Evolutionary conservation across 177 flowering plant genomes (phyloP), one percentile per base, ranked within the genome.

Genomic region (Tripterygium wilfordii): DNA sequence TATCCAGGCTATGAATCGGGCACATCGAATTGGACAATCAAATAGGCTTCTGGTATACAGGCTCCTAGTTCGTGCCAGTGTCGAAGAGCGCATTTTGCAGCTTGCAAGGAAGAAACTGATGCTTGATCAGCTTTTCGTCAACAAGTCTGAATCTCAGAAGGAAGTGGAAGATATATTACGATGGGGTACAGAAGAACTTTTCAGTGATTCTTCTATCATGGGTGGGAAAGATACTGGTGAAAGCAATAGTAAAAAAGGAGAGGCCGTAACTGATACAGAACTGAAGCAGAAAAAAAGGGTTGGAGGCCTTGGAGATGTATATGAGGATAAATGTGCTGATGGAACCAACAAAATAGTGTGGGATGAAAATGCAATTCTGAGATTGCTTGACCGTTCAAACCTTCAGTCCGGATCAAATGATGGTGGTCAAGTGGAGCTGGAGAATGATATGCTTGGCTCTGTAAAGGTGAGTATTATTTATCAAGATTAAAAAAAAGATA

Each of bases 151-250:
- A 53, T 88, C 96, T 45, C 96, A 78, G 39, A 92, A 92, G 60
- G 96, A 92, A 63, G 88, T 92, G 49, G 96, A 92, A 53, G 98
- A 92, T 57, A 87, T 92, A 41, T 61, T 92, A 35, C 74, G 85
- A 17, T 92, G 98, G 98, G 98, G 98, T 46, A 92, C 98, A 10
- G 96, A 92, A 69, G 91, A 92, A 63, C 91, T 92, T 41, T 92
- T 92, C 60, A 70, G 63, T 60, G 85, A 79, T 68, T 70, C 79
- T 52, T 62, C 71, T 56, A 49, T 48, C 46, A 43, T 43, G 17
- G 41, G 29, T 49, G 77, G 64, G 40, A 87, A 82, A 57, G 79
- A 75, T 53, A 19, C 61, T 10, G 57, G 50, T 70, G 90, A 77
- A 51, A 69, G 46, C 51, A 49, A 62, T 54, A 42, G 50, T 33